Conservation (phyloP, 805 yeast genomes). For the Blastobotrys muscicola region DNA sequence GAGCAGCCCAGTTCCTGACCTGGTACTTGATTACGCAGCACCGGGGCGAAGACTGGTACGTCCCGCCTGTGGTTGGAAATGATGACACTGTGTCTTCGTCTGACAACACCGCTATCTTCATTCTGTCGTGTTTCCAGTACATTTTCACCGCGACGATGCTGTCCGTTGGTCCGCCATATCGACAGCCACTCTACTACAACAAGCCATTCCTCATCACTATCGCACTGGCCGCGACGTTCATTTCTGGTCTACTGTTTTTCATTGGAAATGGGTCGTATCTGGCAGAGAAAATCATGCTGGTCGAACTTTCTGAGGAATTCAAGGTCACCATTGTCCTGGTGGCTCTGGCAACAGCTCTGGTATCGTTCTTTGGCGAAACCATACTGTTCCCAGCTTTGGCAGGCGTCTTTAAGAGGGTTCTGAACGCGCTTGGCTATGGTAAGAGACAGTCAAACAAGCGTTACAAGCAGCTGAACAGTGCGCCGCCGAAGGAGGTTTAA, state of each 20-base stretch:
- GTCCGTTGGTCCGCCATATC: constrained; percentile 88
- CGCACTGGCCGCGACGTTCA: constrained; percentile 37
- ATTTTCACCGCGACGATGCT: constrained; percentile 74
- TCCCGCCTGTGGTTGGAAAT: constrained; percentile 67
- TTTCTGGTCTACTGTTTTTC: constrained; percentile 43
- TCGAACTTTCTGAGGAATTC: constrained; percentile 44
- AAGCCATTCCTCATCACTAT: constrained; percentile 63
- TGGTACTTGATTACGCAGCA: constrained; percentile 50
- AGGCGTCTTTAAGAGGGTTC: constrained; percentile 13
- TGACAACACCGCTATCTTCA: constrained; percentile 81
- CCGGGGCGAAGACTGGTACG: constrained; percentile 55
- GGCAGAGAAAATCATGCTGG: constrained; percentile 69
- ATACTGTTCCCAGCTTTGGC: constrained; percentile 36
- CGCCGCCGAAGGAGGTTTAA: background rate
- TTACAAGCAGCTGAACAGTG: constrained; percentile 27
- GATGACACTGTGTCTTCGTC: constrained; percentile 75
- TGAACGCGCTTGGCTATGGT: constrained; percentile 12
- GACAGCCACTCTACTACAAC: constrained; percentile 61
- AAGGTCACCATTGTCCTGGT: constrained; percentile 32
- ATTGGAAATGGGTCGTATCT: constrained; percentile 42
- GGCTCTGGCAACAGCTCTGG: constrained; percentile 41
- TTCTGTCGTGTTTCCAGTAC: constrained; percentile 80
- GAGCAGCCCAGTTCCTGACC: constrained; percentile 54
- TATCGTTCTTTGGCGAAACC: constrained; percentile 38
- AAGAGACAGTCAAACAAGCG: constrained; percentile 23